These are phyloP conservation scores for Dothistroma septosporum DNA, from an alignment of 2,329 filamentous ascomycete genomes.

Conservation along the genomic window DNA sequence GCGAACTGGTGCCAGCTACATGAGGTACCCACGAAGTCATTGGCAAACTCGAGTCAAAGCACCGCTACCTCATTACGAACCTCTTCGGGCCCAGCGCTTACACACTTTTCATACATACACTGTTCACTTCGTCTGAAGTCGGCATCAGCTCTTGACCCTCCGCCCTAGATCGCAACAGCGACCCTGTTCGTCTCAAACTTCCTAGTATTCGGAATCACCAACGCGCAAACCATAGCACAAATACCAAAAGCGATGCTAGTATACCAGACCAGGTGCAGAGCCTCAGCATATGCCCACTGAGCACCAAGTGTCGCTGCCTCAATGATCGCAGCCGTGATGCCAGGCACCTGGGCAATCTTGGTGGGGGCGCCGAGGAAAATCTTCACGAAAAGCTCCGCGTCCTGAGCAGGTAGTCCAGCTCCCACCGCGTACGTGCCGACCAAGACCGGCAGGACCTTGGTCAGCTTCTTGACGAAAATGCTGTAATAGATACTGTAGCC, in stretches of 20 bases:
- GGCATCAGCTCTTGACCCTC: too few relatives aligned
- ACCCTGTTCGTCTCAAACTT: slow-evolving; percentile 27
- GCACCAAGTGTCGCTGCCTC: slow-evolving; percentile 15
- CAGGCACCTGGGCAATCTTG: slow-evolving; percentile 18
- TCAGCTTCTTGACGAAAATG: slow-evolving; percentile 29
- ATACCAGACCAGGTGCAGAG: slow-evolving; percentile 23
- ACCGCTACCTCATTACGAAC: too few relatives aligned
- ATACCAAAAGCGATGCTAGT: slow-evolving; percentile 23
- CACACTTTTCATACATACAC: too few relatives aligned
- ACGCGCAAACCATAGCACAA: slow-evolving; percentile 22
- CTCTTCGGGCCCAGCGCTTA: too few relatives aligned
- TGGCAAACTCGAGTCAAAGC: too few relatives aligned
- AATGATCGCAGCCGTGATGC: slow-evolving; percentile 19
- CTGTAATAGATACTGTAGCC: slow-evolving; percentile 33
- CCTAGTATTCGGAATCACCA: slow-evolving; percentile 22
- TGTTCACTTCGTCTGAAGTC: too few relatives aligned
- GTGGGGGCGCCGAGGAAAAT: slow-evolving; percentile 19
- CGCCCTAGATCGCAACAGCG: slow-evolving; percentile 19
- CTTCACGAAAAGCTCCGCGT: slow-evolving; percentile 20
- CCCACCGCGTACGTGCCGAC: slow-evolving; percentile 22
- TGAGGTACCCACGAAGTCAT: too few relatives aligned
- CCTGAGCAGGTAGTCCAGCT: slow-evolving; percentile 21
- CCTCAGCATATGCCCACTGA: slow-evolving; percentile 26
- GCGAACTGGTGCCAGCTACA: too few relatives aligned
- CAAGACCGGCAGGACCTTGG: slow-evolving; percentile 17